Evolutionary conservation across 306 rosid genomes (phyloP).

Genomic region (Vachellia pachyceras): DNA sequence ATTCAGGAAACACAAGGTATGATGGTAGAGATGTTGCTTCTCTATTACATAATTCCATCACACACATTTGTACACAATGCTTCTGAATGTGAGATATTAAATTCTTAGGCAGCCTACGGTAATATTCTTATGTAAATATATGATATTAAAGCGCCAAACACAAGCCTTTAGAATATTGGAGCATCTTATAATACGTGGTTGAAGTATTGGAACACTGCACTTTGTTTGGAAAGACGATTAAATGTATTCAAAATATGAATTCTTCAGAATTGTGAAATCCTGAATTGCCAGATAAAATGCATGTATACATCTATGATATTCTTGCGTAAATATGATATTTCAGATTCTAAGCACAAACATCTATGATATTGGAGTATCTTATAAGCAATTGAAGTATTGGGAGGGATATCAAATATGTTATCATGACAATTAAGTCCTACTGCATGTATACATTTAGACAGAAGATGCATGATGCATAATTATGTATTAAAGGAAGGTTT

Average conservation of each 20-base stretch:
- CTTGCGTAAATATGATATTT: not conserved
- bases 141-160: not conserved
- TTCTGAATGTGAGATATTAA: not conserved
- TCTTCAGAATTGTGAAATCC: not conserved
- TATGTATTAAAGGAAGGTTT: too few relatives aligned
- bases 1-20: conserved; percentile 32
- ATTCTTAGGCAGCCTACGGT: not conserved
- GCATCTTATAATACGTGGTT: not conserved
- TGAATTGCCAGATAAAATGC: not conserved
- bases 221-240: not conserved
- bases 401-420: not conserved
- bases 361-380: not conserved
- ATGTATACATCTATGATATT: not conserved
- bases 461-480: too few relatives aligned
- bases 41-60: not conserved
- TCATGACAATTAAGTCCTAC: not conserved
- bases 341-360: not conserved
- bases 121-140: not conserved
- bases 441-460: not conserved
- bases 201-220: not conserved
- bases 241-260: not conserved
- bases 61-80: not conserved
- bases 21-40: conserved; percentile 1
- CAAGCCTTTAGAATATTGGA: not conserved
- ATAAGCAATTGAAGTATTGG: not conserved